Evolutionary conservation across 441 rosid species (phyloP), one percentile per base, ranked within the genome.

Genomic region (Manihot esculenta): DNA sequence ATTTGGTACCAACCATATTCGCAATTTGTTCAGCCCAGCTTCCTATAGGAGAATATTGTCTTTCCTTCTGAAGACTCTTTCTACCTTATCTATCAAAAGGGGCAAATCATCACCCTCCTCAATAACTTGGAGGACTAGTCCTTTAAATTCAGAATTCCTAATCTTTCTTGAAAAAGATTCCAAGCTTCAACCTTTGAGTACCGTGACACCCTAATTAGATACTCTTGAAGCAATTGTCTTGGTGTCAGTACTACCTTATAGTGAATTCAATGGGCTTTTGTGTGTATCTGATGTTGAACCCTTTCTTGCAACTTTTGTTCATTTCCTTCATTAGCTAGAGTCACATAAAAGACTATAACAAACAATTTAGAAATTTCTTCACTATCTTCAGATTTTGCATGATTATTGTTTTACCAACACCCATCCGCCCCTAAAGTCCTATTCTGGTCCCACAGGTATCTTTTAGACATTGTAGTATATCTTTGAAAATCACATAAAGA

Each of bases 61-160:
- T 72, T 74, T 75, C 17, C 55, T 59, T 48, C 60, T 64, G 64
- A 84, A 84, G 10, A 66, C 62, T 13, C 65, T 74, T 54, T 81
- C 88, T 2, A 80, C 73, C 38, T 69, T 51, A 65, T 84, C 78
- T 48, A 84, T 70, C 48, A 84, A n/a, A 44, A 76, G 67, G 2
- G 84, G 84, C 72, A 80, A 61, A 47, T 83, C 76, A 45, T 35
- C 76, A 59, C 88, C 80, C 72, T 81, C 83, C 1, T 64, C 58
- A 11, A 76, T 64, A 3, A 79, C 77, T 51, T n/a, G 64, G 10
- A 9, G 64, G 24, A 78, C 73, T 9, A 70, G 1, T 21, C 59
- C 57, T 63, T 67, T 38, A 7, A 74, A 48, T 27, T 47, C 63
- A 35, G 73, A 45, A 49, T 71, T 38, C 45, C 61, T 21, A 57